Evolutionary conservation across 257 asterid genomes (phyloP), one percentile per base, ranked within the genome.

Genomic region (Forsythia suspensa): DNA sequence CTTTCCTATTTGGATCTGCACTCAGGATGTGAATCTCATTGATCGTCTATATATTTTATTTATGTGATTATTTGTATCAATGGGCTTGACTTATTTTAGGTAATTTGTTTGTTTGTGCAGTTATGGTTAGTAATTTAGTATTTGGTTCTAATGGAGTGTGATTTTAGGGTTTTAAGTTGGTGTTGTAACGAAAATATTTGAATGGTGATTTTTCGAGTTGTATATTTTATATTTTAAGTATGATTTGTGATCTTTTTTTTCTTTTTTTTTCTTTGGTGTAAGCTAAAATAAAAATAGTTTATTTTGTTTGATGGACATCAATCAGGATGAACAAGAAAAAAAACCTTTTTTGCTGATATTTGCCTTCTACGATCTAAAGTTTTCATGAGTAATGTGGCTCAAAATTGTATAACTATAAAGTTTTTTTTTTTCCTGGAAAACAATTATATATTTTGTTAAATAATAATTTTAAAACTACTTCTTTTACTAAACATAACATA

Each of bases 1-100:
- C 90, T 29, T 82, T 78, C 40, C 34, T 85, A 66, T 84, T 85
- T 18, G 91, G 90, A 73, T 85, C 89, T 70, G 87, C 84, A 0
- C 82, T 88, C 65, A 79, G 85, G 88, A 83, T 86, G 76, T 90
- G 88, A 90, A 41, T 15, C 34, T 20, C 8, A 40, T 71, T 1
- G 7, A 34, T 37, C 0, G 29, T 77, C n/a, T 72, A 3, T 55
- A 37, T 20, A 3, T 37, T 43, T 9, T 34, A 5, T 43, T 71
- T 66, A 18, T 57, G 52, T 67, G 82, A 48, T 76, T 74, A 68
- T 72, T 82, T 69, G 78, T 65, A 71, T 80, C 16, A 63, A 10
- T 63, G 8, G 40, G 39, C 38, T 21, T 63, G 37, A 61, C 0
- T 61, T 61, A 61, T 61, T 61, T 61, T 63, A 21, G 70, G 13